Evolutionary conservation across 768 basidiomycete species (phyloP).

Genomic region (Tricholoma terreum): DNA sequence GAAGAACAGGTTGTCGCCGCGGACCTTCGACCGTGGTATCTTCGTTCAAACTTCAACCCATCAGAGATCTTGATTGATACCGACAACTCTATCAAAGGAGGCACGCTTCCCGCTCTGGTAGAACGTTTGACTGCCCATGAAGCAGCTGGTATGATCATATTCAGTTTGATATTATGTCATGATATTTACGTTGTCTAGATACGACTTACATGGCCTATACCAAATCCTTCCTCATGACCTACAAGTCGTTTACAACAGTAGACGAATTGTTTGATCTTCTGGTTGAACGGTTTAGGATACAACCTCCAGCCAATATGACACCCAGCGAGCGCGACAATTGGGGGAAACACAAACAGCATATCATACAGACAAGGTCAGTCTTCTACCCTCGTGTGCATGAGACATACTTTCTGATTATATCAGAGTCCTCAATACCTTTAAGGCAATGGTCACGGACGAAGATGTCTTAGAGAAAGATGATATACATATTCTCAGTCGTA

Average conservation of each 20-base stretch:
- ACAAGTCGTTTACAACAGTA: constrained; percentile 87
- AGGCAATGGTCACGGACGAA: constrained; percentile 83
- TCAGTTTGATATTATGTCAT: not conserved
- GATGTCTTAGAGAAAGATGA: constrained; percentile 87
- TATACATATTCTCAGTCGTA: constrained; percentile 71
- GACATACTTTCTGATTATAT: not conserved
- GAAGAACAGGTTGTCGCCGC: constrained; percentile 38
- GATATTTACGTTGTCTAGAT: constrained; percentile 1
- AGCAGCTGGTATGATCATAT: constrained; percentile 60
- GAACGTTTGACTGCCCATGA: constrained; percentile 92
- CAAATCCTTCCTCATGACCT: constrained; percentile 93
- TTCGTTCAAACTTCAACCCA: constrained; percentile 75
- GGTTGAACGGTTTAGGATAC: constrained; percentile 74
- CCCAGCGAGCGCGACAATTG: constrained; percentile 69
- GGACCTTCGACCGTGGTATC: constrained; percentile 72
- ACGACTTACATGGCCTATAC: constrained; percentile 61
- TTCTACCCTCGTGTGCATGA: not conserved
- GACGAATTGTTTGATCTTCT: constrained; percentile 82
- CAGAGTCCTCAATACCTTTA: constrained; percentile 89
- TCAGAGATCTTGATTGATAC: constrained; percentile 83
- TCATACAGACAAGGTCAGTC: constrained; percentile 81
- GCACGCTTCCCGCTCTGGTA: constrained; percentile 81
- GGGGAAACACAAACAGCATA: constrained; percentile 80
- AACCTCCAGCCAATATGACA: constrained; percentile 65
- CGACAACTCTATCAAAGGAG: constrained; percentile 82